Conservation (phyloP, 176 grass and related monocot species). For the Themeda triandra region DNA sequence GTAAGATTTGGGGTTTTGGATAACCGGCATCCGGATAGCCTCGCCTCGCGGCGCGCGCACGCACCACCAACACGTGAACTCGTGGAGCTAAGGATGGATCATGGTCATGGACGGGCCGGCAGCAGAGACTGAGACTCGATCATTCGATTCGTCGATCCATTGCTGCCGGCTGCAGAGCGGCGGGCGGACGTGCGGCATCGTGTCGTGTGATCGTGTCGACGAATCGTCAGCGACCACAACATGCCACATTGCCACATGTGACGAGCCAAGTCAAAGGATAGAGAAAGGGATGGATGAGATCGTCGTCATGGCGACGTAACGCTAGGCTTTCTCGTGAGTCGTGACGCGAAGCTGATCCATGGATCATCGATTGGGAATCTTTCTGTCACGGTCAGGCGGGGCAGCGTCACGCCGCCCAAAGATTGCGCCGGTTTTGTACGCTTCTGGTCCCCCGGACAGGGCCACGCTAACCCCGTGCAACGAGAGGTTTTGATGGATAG, state of each 20-base stretch:
- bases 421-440: slow-evolving; percentile 20
- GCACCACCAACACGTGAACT: not conserved
- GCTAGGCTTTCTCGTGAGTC: not conserved
- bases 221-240: not conserved
- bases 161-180: not conserved
- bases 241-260: not conserved
- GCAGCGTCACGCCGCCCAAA: not conserved
- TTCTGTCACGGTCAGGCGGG: not conserved
- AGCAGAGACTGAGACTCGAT: too few relatives aligned
- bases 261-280: not conserved
- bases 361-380: not conserved
- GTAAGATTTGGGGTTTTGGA: not conserved
- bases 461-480: too few relatives aligned
- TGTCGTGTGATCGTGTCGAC: too few relatives aligned
- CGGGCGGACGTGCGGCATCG: too few relatives aligned
- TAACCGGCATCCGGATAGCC: not conserved
- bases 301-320: not conserved
- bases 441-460: not conserved
- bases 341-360: not conserved
- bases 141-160: not conserved
- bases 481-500: too few relatives aligned
- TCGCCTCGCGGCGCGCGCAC: not conserved
- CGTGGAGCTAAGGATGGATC: too few relatives aligned
- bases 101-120: too few relatives aligned
- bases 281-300: not conserved